Percentiles rank a stretch among this genome's conserved stretches.
Conservation (phyloP, 75 land plant species). For the Sequoiadendron giganteum region DNA sequence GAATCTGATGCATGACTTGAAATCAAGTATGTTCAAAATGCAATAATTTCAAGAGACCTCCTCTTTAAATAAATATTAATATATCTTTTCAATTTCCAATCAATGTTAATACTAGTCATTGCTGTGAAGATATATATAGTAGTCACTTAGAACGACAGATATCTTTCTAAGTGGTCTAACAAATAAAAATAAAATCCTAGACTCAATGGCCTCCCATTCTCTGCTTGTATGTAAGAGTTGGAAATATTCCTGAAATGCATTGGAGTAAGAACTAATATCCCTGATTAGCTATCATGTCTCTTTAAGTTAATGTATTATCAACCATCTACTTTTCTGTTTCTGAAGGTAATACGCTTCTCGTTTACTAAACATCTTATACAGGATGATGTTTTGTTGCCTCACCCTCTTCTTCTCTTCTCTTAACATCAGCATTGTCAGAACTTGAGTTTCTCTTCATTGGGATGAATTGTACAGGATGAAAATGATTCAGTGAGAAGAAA, state of each 20-base stretch:
- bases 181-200: not conserved
- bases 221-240: too few species aligned
- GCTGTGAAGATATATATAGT: too few species aligned
- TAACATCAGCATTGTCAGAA: not conserved
- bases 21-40: too few species aligned
- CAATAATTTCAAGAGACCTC: too few species aligned
- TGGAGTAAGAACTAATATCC: not conserved
- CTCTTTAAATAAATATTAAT: too few species aligned
- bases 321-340: not conserved
- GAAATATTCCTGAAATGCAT: not conserved
- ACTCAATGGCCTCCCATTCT: not conserved
- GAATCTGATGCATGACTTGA: too few species aligned
- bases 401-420: not conserved
- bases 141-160: too few species aligned
- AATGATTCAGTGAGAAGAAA: conserved; percentile 21
- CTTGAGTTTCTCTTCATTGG: not conserved
- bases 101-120: too few species aligned
- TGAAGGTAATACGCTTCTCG: not conserved
- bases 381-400: not conserved
- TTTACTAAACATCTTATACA: not conserved
- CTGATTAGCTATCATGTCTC: not conserved
- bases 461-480: conserved; percentile 38
- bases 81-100: too few species aligned
- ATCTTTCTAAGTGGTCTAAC: not conserved
- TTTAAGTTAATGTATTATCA: not conserved